Conservation (phyloP, 768 basidiomycete genomes). For the Serendipita sp. region DNA sequence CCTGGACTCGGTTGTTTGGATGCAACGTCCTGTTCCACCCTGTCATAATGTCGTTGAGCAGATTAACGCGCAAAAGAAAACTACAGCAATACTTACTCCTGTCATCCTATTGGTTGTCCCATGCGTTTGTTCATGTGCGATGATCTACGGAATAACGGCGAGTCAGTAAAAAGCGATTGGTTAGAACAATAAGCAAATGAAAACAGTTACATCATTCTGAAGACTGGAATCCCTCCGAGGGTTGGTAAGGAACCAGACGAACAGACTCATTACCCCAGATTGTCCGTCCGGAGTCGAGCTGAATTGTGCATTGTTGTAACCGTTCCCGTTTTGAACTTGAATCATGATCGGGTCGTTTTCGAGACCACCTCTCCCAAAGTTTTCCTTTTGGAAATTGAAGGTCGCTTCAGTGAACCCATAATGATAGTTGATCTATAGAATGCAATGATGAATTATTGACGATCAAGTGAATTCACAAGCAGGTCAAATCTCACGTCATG, state of each 20-base stretch:
- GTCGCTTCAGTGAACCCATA: not conserved
- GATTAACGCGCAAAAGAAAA: not conserved
- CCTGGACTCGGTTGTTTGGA: slow-evolving; percentile 21
- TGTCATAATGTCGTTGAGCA: slow-evolving; percentile 20
- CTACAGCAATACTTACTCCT: slow-evolving; percentile 14
- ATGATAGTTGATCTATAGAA: not conserved
- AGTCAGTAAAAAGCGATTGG: slow-evolving; percentile 24
- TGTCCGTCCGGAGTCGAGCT: slow-evolving; percentile 25
- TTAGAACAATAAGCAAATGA: slow-evolving; percentile 21
- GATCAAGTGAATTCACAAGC: not conserved
- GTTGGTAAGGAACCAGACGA: slow-evolving; percentile 22
- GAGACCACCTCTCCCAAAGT: slow-evolving; percentile 11
- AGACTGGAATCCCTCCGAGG: slow-evolving; percentile 47
- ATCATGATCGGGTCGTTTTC: slow-evolving; percentile 24
- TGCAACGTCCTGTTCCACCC: slow-evolving; percentile 5
- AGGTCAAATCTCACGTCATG: not conserved
- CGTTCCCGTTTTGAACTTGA: slow-evolving; percentile 21
- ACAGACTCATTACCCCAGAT: slow-evolving; percentile 22
- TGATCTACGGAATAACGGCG: slow-evolving; percentile 24
- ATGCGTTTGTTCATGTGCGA: slow-evolving; percentile 23
- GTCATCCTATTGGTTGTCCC: slow-evolving; percentile 30
- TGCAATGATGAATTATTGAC: not conserved
- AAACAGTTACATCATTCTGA: slow-evolving; percentile 37
- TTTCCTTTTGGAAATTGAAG: not conserved
- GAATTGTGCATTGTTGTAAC: slow-evolving; percentile 18